These are phyloP conservation scores for Hericium rajendrae DNA, from an alignment of 768 basidiomycete species.

Conservation along the genomic window DNA sequence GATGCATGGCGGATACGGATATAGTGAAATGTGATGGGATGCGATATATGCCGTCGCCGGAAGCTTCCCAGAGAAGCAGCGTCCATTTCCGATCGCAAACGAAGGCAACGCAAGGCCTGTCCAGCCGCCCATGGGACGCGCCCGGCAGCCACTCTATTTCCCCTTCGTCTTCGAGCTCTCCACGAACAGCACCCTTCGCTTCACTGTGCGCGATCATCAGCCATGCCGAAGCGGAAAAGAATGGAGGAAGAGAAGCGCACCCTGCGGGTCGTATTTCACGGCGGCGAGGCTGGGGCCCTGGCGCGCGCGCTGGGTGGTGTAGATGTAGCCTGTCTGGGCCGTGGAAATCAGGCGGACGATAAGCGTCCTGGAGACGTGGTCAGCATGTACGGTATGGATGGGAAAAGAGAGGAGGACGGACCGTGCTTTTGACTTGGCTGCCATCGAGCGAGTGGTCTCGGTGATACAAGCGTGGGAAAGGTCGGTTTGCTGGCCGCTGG, in stretches of 20 bases:
- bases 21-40: too few relatives aligned
- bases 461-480: background rate
- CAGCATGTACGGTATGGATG: background rate
- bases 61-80: too few relatives aligned
- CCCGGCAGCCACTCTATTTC: background rate
- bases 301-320: slow-evolving; percentile 71
- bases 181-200: slow-evolving; percentile 65
- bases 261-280: slow-evolving; percentile 87
- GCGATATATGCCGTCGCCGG: too few relatives aligned
- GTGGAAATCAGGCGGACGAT: slow-evolving; percentile 86
- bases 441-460: slow-evolving; percentile 30
- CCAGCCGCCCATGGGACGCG: background rate
- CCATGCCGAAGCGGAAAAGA: slow-evolving; percentile 3
- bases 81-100: too few relatives aligned
- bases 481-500: too few relatives aligned
- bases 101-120: background rate
- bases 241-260: slow-evolving; percentile 37
- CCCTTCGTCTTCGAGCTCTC: slow-evolving; percentile 67
- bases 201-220: slow-evolving; percentile 34
- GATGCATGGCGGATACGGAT: too few relatives aligned
- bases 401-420: slow-evolving; percentile 15
- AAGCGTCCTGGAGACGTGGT: slow-evolving; percentile 44
- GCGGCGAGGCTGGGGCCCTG: slow-evolving; percentile 71
- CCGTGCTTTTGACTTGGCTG: slow-evolving; percentile 54
- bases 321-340: slow-evolving; percentile 87